Base-by-base conservation (phyloP, 495 filamentous ascomycete genomes). In the Trichoderma erinaceum region DNA sequence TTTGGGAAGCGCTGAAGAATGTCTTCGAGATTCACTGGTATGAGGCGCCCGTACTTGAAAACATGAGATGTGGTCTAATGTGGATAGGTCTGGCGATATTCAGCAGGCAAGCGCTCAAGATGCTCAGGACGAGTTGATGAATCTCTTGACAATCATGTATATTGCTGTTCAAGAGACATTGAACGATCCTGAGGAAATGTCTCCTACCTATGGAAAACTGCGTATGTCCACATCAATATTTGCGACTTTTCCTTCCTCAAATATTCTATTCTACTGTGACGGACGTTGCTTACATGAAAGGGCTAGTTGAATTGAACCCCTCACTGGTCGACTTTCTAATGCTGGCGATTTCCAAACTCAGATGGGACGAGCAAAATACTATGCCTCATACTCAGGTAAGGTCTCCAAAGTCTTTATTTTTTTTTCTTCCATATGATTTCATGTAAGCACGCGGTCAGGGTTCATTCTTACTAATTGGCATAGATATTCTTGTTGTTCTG, bases 401-500 rank as follows among this genome's bases (percentile, higher is more conserved):
- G 35, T 3, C 35, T 29, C 29, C 63, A 25, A n/a, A 10, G 15
- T 2, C 21, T 15, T 13, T 5, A 13, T 21, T 0, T 27, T 44
- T 43, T 65, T 8, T 13, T 23, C 8, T 2, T 3, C 5, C 13
- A 15, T 32, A 2, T 63, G 21, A n/a, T 50, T 4, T 2, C 21
- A 5, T 46, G 13, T 5, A 18, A 46, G 18, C 12, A 16, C 43
- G 43, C 18, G 10, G 41, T 3, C 4, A 16, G 12, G 23, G 10
- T 3, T 74, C 1, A 46, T 71, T 46, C 69, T 64, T 27, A 63
- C 67, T 67, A 18, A 68, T 56, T 12, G 8, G 5, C 18, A 65
- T 67, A 86, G 78, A 82, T 94, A 27, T 84, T 97, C 52, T 81
- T 96, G 5, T 77, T 97, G 21, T 86, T 92, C 29, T 98, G 96